Base-by-base conservation (phyloP, 805 yeast genomes). In the Pachysolen tannophilus region DNA sequence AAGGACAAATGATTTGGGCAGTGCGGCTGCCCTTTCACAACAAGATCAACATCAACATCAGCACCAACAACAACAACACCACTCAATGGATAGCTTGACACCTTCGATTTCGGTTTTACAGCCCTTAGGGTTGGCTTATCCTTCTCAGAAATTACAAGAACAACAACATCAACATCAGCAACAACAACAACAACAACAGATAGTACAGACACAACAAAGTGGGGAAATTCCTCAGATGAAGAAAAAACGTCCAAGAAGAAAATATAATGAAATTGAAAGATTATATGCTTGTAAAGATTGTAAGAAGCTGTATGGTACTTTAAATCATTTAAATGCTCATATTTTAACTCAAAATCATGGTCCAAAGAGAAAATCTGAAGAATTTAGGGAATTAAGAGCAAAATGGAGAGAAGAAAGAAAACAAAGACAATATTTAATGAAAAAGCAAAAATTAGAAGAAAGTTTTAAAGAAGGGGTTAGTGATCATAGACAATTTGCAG, bases 291-390 rank as follows among this genome's bases (percentile, higher is more conserved):
- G 81, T 49, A 52, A 55, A 18, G 60, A 58, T 8, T 75, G 81
- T 40, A 52, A 58, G 6, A 75, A 75, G 52, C 68, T 72, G 7
- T 74, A 74, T 45, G 81, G 81, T 10, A 75, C 81, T 4, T 58
- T 74, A 27, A 74, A 75, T 47, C 81, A 74, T 48, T 53, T 74
- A 24, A 74, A 74, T 44, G 73, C 78, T 10, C 81, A 74, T 46
- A 69, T 74, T 25, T 46, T 60, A 2, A 58, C 68, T 42, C 78
- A 75, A 39, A 60, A 58, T 11, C 81, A 74, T 48, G 81, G 81
- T 8, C 52, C 58, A 14, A 73, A 71, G 48, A 58, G 80, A 24
- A 53, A 56, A 25, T 78, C 80, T 1, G 67, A 67, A 26, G 80
- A 75, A 48, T 74, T 75, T 48, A 61, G 63, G 44, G 68, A 66